Evolutionary conservation across 2,329 filamentous ascomycete genomes (phyloP).

Genomic region (Diplodia sapinea): DNA sequence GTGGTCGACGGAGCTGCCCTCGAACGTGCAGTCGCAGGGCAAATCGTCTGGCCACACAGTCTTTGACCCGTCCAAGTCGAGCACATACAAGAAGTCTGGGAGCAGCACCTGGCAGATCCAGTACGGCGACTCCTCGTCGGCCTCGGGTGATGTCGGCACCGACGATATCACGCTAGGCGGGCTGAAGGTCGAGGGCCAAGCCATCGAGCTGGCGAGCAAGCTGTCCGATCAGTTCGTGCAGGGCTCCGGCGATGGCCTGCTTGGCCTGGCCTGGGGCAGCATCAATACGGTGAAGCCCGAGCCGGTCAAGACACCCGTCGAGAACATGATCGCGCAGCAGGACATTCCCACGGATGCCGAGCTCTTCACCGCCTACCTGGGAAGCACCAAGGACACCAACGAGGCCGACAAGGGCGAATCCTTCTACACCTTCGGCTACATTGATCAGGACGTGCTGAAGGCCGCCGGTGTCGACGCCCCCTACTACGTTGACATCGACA

Average conservation of each 20-base stretch:
- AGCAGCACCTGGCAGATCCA: slow-evolving; percentile 67
- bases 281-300: slow-evolving; percentile 68
- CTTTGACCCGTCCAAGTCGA: slow-evolving; percentile 67
- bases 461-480: slow-evolving; percentile 61
- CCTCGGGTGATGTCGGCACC: slow-evolving; percentile 68
- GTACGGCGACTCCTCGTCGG: slow-evolving; percentile 72
- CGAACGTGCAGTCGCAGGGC: slow-evolving; percentile 41
- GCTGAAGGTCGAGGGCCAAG: slow-evolving; percentile 65
- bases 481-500: slow-evolving; percentile 67
- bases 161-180: slow-evolving; percentile 69
- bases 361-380: slow-evolving; percentile 70
- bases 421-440: slow-evolving; percentile 77
- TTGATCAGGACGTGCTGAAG: slow-evolving; percentile 67
- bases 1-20: slow-evolving; percentile 60
- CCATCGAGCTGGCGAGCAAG: slow-evolving; percentile 67
- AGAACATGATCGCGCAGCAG: slow-evolving; percentile 68
- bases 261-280: slow-evolving; percentile 68
- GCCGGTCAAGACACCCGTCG: slow-evolving; percentile 66
- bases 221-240: slow-evolving; percentile 64
- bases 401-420: slow-evolving; percentile 54
- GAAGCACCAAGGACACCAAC: slow-evolving; percentile 59
- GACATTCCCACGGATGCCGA: slow-evolving; percentile 60
- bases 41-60: slow-evolving; percentile 53
- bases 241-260: slow-evolving; percentile 66
- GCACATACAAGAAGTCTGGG: slow-evolving; percentile 59